Evolutionary conservation across 495 filamentous ascomycete species (phyloP).

Genomic region (Massariosphaeria phaeospora): DNA sequence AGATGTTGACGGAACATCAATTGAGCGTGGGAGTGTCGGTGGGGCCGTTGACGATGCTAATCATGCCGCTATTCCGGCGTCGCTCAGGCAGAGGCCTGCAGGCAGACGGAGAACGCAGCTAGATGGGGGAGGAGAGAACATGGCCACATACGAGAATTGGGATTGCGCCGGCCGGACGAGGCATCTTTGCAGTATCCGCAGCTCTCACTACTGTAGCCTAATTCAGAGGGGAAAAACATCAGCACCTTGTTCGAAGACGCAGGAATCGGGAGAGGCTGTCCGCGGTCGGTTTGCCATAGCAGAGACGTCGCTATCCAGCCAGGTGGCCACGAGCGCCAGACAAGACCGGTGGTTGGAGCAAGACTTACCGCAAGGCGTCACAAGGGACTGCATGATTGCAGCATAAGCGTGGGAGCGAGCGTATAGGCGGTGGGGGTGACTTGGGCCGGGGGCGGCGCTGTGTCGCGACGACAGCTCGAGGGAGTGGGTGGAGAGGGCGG

Average conservation of each 20-base stretch:
- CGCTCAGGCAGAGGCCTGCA: too few relatives aligned
- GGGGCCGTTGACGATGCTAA: not conserved
- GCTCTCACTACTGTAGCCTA: slow-evolving; percentile 39
- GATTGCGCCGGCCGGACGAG: slow-evolving; percentile 38
- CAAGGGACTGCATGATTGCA: slow-evolving; percentile 32
- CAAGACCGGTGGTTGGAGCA: slow-evolving; percentile 27
- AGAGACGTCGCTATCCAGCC: slow-evolving; percentile 21
- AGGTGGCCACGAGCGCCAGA: slow-evolving; percentile 25
- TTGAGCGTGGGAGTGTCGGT: not conserved
- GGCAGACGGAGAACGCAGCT: too few relatives aligned
- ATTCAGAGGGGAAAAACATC: slow-evolving; percentile 7
- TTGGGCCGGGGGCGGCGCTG: not conserved
- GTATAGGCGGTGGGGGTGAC: slow-evolving; percentile 14
- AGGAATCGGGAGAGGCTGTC: slow-evolving; percentile 1
- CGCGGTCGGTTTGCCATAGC: slow-evolving; percentile 6
- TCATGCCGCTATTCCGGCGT: too few relatives aligned
- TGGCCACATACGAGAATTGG: slow-evolving; percentile 39
- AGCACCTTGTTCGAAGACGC: slow-evolving; percentile 19
- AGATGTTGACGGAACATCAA: slow-evolving; percentile 16
- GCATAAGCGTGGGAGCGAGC: slow-evolving; percentile 27
- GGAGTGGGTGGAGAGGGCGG: not conserved
- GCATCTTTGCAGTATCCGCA: slow-evolving; percentile 44
- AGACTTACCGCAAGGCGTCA: slow-evolving; percentile 32
- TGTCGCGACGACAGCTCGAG: not conserved
- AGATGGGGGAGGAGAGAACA: slow-evolving; percentile 4